These are phyloP conservation scores for Xenosphaeropsis pyriputrescens DNA, from an alignment of 2,329 filamentous ascomycete genomes.

Conservation along the genomic window DNA sequence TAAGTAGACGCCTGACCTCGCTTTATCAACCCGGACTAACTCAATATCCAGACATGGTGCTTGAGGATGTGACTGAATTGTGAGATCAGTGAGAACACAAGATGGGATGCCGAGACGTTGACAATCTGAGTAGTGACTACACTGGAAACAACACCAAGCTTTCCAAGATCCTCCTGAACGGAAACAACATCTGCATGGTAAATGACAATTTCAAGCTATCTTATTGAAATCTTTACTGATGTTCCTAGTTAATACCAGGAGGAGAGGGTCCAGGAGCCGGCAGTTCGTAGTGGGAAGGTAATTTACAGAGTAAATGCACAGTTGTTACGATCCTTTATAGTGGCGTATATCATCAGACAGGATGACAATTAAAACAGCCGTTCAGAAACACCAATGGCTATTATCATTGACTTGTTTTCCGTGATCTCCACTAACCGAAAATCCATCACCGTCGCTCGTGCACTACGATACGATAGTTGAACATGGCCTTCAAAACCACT, in stretches of 20 bases:
- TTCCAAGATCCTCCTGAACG: conserved; percentile 88
- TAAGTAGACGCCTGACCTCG: conserved; percentile 37
- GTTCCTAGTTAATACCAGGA: conserved; percentile 55
- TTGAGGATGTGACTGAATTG: conserved; percentile 97
- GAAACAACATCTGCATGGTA: conserved; percentile 99
- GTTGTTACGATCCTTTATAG: no score
- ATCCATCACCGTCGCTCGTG: conserved; percentile 5
- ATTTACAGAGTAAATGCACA: no score
- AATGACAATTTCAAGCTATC: not conserved
- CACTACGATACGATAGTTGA: conserved; percentile 9
- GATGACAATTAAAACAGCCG: no score
- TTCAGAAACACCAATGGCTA: no score
- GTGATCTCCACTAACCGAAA: no score
- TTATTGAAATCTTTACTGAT: conserved; percentile 2
- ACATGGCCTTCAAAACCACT: not conserved
- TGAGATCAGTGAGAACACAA: conserved; percentile 26
- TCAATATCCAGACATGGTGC: conserved; percentile 69
- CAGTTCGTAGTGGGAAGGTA: no score
- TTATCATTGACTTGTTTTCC: no score
- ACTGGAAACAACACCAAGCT: conserved; percentile 77
- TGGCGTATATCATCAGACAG: no score
- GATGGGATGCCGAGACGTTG: not conserved
- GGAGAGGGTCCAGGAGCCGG: conserved; percentile 47
- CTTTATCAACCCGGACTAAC: not conserved
- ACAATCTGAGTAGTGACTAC: conserved; percentile 63